These are phyloP conservation scores for Boletellus ananas DNA, from an alignment of 768 basidiomycete species.

Conservation along the genomic window DNA sequence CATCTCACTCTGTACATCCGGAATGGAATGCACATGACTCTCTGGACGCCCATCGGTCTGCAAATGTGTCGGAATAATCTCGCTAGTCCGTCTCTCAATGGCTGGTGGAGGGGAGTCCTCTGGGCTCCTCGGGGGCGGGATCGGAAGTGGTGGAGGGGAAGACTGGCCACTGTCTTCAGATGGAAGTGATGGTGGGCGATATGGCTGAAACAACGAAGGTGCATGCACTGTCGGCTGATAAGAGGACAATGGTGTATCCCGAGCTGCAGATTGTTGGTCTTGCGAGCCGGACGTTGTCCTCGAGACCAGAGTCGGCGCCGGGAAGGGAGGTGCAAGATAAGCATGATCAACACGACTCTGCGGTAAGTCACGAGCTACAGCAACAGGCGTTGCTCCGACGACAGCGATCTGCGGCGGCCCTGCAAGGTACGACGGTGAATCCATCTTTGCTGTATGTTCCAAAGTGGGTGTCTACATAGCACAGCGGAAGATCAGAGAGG, in stretches of 20 bases:
- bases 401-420: constrained; percentile 30
- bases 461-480: constrained; percentile 17
- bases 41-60: constrained; percentile 7
- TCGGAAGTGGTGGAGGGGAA: constrained; percentile 29
- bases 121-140: constrained; percentile 26
- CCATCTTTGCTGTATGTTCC: constrained; percentile 14
- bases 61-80: constrained; percentile 23
- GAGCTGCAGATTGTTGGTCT: constrained; percentile 16
- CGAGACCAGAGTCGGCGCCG: constrained; percentile 23
- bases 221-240: constrained; percentile 18
- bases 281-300: constrained; percentile 24
- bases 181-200: constrained; percentile 21
- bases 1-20: constrained; percentile 23
- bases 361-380: constrained; percentile 21
- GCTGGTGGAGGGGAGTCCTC: constrained; percentile 20
- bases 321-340: constrained; percentile 27
- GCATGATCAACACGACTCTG: constrained; percentile 19
- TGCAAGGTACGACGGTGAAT: constrained; percentile 8
- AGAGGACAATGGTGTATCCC: constrained; percentile 4
- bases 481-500: constrained; percentile 9
- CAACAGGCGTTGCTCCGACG: constrained; percentile 28
- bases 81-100: constrained; percentile 24
- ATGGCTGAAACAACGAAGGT: constrained; percentile 24
- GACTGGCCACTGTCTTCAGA: constrained; percentile 16
- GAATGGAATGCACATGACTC: constrained; percentile 2